Evolutionary conservation across 225 moss, liverwort and hornwort genomes (phyloP).

Genomic region (Physcomitrellopsis africana): DNA sequence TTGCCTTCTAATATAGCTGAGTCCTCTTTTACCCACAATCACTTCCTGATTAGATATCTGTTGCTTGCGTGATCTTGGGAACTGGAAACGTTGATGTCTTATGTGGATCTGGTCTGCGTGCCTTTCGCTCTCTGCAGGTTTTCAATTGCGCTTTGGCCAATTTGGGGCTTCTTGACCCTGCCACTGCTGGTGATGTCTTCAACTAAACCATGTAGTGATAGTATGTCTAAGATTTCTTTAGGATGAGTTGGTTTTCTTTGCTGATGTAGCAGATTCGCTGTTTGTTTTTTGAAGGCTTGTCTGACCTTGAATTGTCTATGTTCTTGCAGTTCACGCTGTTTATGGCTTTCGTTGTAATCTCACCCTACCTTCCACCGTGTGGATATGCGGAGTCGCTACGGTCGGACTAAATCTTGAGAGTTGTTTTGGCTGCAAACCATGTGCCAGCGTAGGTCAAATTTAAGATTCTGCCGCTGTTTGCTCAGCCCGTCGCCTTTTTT

Average conservation of each 20-base stretch:
- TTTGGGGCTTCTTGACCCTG: constrained; percentile 91
- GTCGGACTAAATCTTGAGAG: constrained; percentile 36
- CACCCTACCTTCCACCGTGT: constrained; percentile 90
- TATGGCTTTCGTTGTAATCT: constrained; percentile 96
- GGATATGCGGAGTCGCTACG: constrained; percentile 56
- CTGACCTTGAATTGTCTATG: background rate
- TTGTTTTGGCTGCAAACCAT: constrained; percentile 19
- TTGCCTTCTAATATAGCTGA: constrained; percentile 6
- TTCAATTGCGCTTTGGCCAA: constrained; percentile 88
- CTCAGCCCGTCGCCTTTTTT: constrained; percentile 24
- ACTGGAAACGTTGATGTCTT: background rate
- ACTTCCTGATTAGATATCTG: constrained; percentile 5
- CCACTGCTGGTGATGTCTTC: constrained; percentile 74
- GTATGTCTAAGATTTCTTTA: background rate
- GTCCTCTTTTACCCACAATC: background rate
- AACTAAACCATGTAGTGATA: background rate
- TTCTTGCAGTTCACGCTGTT: constrained; percentile 87
- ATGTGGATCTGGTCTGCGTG: background rate
- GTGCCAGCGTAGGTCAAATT: constrained; percentile 24
- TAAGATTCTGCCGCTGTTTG: constrained; percentile 25
- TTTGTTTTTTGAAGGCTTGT: too few relatives aligned
- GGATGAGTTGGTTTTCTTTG: background rate
- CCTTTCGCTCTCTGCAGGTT: constrained; percentile 50
- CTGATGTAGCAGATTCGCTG: background rate
- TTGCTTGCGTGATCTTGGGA: background rate